Evolutionary conservation across 345 rosid genomes (phyloP), one percentile per base, ranked within the genome.

Genomic region (Camelina hispida): DNA sequence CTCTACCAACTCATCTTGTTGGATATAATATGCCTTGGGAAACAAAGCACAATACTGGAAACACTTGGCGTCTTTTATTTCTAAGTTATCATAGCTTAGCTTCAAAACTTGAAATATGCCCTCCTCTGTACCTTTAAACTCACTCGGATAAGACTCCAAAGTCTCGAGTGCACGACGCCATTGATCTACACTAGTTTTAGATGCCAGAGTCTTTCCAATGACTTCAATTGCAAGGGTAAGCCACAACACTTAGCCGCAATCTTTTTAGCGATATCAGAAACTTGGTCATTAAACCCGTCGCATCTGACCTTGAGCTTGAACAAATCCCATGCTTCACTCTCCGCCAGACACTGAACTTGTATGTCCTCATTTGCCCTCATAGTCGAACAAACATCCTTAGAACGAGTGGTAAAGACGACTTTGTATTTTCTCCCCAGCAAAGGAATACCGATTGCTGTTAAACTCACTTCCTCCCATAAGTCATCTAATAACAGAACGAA

Each of bases 401-500:
- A 23, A 9, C 68, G 68, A 63, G 68, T 63, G 44, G 68, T 44
- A 25, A 63, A 43, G 8, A 63, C 53, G 18, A 63, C 15, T 44
- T 44, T 63, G 15, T 63, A 63, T 15, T 9, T 6, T 15, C 2
- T 44, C 22, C 15, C 74, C 14, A 1, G 23, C 20, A 61, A 3
- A 20, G 69, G 75, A 22, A 76, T 42, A 7, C 75, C 80, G 15
- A 69, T 44, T 10, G 9, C 9, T 42, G 40, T 4, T 15, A 73
- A 40, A 73, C 61, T 68, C 40, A 62, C 15, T 42, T 13, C 20
- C 44, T 65, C 55, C 72, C 61, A 40, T 14, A 77, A 14, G 48
- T 62, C 69, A 68, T 75, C 79, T 42, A 75, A 61, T 9, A 75
- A 37, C 23, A 75, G 13, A 2, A 43, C 67, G 2, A 46, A 44